Base-by-base conservation (phyloP, 78 protist species). In the Dictyostelium intermedium region DNA sequence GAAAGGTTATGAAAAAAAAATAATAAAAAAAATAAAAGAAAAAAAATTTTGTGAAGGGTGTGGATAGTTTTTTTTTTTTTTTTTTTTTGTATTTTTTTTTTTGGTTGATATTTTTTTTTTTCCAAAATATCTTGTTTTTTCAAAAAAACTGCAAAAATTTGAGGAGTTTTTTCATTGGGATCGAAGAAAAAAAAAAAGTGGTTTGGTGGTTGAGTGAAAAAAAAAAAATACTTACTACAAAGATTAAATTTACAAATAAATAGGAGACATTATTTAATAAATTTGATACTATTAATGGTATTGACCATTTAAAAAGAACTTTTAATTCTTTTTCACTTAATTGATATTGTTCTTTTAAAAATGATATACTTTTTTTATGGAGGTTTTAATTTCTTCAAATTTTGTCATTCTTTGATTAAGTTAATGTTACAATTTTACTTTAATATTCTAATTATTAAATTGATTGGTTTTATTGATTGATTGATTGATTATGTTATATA, bases 221-320 rank as follows among this genome's bases (percentile, higher is more conserved):
- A 70, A 30, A 32, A 30, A 73, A 73, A 5, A 27, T 16, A 73
- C 86, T 60, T 82, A 82, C 94, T 34, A 89, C 87, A 89, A 89
- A 89, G n/a, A 89, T 80, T 39, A 89, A 74, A 70, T 89, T 89
- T n/a, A 89, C 87, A 69, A 89, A 89, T 80, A 89, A 83, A 70
- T 63, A 80, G 8, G 83, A 30, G 5, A 89, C 94, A 89, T 89
- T 89, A 50, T 89, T 89, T 30, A 89, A 70, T 25, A 89, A 32
- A 70, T 89, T 89, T 23, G 94, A 89, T 3, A 89, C 27, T 34
- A 89, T 80, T 39, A 89, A 27, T 69, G 94, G 94, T 25, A 47
- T 63, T 14, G 94, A 78, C 94, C 94, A 89, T 20, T 45, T 60
- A 1, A 61, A 5, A 37, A 89, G 76, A 3, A 89, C 66, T 78